Base-by-base conservation (phyloP, 108 stramenopile species). In the Halocafeteria seosinensis region DNA sequence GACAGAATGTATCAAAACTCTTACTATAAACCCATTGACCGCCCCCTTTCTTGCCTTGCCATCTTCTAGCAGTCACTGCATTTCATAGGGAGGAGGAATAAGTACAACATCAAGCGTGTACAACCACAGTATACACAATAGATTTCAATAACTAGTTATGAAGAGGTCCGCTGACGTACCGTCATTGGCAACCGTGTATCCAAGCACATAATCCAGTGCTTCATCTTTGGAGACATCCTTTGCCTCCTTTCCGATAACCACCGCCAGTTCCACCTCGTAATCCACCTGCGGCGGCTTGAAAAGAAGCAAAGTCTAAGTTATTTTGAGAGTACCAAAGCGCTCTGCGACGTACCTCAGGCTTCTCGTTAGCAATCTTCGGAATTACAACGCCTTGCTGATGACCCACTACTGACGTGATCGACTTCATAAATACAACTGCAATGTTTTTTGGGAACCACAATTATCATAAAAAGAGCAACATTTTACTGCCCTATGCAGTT, bases 241-340 rank as follows among this genome's bases (percentile, higher is more conserved):
- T 50, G 64, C 65, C 0, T 1, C 24, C 33, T 50, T 38, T 17
- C 74, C 74, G 25, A 75, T 75, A 30, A 75, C 66, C 0, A 75
- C 35, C 11, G 74, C 74, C 34, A 75, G 66, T 59, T 75, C 74
- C 17, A 55, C 74, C 35, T 75, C 74, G 35, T 55, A 71, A 38
- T 75, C 74, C 74, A 75, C 29, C 28, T 69, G 62, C 28, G 12
- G 9, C 63, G 21, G 24, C 13, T 64, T 6, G n/a, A 53, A 35
- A 31, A 28, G 32, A n/a, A n/a, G n/a, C n/a, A n/a, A n/a, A n/a
- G n/a, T n/a, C 21, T n/a, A 47, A 17, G 21, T 47, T n/a, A n/a
- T n/a, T n/a, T n/a, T n/a, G n/a, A n/a, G n/a, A n/a, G n/a, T n/a
- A n/a, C n/a, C n/a, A n/a, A n/a, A n/a, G n/a, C n/a, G n/a, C n/a